Base-by-base conservation (phyloP, 306 rosid genomes). In the Pyrus betulifolia region DNA sequence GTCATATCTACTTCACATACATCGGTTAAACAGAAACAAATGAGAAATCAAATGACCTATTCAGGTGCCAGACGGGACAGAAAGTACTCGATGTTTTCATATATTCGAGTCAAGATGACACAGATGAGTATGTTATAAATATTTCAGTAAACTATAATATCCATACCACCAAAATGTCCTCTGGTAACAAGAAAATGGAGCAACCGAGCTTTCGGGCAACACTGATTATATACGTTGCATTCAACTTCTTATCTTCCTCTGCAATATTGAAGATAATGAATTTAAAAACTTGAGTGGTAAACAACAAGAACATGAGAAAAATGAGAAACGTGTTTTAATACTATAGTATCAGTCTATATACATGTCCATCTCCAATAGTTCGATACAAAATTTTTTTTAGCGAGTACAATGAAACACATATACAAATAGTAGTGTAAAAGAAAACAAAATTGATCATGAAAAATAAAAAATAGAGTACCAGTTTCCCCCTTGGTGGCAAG, bases 131-230 rank as follows among this genome's bases (percentile, higher is more conserved):
- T 6, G 60, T 60, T 10, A 70, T 21, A 70, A 49, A 57, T 62
- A 76, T 69, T 72, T 25, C 61, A 18, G 76, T 74, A n/a, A 8
- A 51, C 31, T 72, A 13, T 28, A 21, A 59, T 27, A 58, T 69
- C 38, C 67, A 82, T 79, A 92, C 99, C 95, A 92, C 96, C 5
- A 95, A 88, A 45, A 95, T 95, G 81, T 95, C 99, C 84, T 95
- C 99, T 14, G 99, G 97, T 81, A 95, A 88, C 88, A 95, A 88
- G 92, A 89, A 95, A 77, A 95, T 87, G 87, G 99, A 92, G 84
- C 99, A 95, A 33, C 99, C 99, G 17, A 95, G 97, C 87, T 92
- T 95, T 75, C 99, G 89, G 61, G 99, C 99, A 21, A 95, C 97
- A 88, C 99, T 95, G 86, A 95, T 91, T 75, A 92, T 95, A 80